Evolutionary conservation across 2,329 filamentous ascomycete genomes (phyloP).

Genomic region (Colletotrichum sp.): DNA sequence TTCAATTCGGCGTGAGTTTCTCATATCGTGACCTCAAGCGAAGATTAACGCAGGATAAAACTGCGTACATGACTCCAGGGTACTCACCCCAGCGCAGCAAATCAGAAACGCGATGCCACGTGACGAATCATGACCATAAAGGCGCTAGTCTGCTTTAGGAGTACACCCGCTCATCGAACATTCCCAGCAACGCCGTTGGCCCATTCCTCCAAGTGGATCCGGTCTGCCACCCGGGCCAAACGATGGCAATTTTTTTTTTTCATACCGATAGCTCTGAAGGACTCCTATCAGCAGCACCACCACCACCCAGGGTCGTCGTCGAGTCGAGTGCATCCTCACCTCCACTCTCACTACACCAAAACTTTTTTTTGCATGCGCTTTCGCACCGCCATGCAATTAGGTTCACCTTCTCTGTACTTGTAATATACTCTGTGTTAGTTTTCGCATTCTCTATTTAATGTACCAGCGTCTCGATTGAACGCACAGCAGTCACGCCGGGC

Average conservation of each 20-base stretch:
- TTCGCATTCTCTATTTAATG: conserved; percentile 13
- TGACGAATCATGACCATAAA: neutral
- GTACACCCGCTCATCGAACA: neutral
- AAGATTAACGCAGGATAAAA: neutral
- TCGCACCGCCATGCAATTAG: neutral
- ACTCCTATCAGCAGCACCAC: neutral
- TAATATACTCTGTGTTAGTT: conserved; percentile 11
- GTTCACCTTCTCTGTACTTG: conserved; percentile 9
- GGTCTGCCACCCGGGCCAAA: neutral
- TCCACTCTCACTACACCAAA: neutral
- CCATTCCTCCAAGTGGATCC: neutral
- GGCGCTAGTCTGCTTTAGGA: neutral
- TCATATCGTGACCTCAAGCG: neutral
- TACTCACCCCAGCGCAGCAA: neutral
- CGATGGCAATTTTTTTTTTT: conserved; percentile 5
- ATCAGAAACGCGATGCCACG: neutral
- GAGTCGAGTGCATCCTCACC: neutral
- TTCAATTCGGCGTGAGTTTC: neutral
- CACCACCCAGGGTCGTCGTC: neutral
- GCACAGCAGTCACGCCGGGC: neutral
- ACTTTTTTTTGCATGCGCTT: neutral
- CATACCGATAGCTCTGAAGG: neutral
- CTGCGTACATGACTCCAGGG: neutral
- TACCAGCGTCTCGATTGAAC: neutral
- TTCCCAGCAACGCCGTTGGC: neutral